A percentile compares a stretch with the other conserved stretches of the same genome.
Evolutionary conservation across 2,329 filamentous ascomycete genomes (phyloP).

Genomic region (Eutypa lata): DNA sequence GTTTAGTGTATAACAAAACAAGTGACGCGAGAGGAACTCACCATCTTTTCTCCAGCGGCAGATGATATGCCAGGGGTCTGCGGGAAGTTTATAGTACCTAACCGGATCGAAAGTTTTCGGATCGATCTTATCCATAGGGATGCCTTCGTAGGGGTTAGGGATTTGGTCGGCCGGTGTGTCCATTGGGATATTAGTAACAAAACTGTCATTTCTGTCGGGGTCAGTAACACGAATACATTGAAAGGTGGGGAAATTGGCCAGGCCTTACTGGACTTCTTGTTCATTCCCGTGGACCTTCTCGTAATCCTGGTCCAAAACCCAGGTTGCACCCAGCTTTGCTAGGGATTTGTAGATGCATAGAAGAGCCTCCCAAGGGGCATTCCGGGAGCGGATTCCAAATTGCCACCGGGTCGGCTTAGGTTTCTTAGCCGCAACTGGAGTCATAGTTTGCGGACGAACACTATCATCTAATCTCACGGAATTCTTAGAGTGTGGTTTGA

Average conservation of each 20-base stretch:
- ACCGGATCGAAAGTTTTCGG: slow-evolving; percentile 45
- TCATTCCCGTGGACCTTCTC: slow-evolving; percentile 45
- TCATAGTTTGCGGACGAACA: slow-evolving; percentile 59
- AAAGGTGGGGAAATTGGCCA: slow-evolving; percentile 18
- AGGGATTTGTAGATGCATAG: slow-evolving; percentile 93
- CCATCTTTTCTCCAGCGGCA: slow-evolving; percentile 85
- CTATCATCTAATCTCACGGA: slow-evolving; percentile 66
- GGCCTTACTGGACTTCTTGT: slow-evolving; percentile 36
- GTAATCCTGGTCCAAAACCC: slow-evolving; percentile 67
- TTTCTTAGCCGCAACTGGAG: slow-evolving; percentile 66
- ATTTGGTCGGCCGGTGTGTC: slow-evolving; percentile 8
- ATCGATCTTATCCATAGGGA: slow-evolving; percentile 27
- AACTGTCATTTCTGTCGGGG: background rate
- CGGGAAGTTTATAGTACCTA: slow-evolving; percentile 77
- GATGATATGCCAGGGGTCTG: slow-evolving; percentile 91
- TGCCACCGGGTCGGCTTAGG: slow-evolving; percentile 88
- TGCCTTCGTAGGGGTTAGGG: slow-evolving; percentile 25
- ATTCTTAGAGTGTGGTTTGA: slow-evolving; percentile 81
- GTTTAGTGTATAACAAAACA: slow-evolving; percentile 35
- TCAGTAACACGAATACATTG: background rate
- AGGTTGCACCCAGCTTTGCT: slow-evolving; percentile 81
- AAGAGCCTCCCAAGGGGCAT: slow-evolving; percentile 90
- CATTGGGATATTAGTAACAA: slow-evolving; percentile 13
- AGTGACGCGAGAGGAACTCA: slow-evolving; percentile 53
- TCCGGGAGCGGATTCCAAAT: slow-evolving; percentile 92